Evolutionary conservation across 78 protist species (phyloP).

Genomic region (slime mould (Dictyostelium discoideum)): DNA sequence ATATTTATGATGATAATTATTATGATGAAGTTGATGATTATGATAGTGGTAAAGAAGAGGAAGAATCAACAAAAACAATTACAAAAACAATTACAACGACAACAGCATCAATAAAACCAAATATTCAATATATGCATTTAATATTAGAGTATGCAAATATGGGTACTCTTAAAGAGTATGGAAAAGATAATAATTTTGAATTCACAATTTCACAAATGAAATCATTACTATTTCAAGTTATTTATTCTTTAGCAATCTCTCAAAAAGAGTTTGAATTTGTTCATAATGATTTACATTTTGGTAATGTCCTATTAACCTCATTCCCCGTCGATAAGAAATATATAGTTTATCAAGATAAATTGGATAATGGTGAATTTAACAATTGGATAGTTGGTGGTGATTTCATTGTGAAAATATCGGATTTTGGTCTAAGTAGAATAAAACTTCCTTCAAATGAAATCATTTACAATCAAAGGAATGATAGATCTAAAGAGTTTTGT

Average conservation of each 20-base stretch:
- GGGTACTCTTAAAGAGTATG: neutral
- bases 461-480: slow-evolving; percentile 37
- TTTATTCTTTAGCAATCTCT: slow-evolving; percentile 32
- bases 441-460: neutral
- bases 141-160: slow-evolving; percentile 60
- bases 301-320: slow-evolving; percentile 27
- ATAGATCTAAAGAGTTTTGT: neutral
- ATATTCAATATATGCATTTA: slow-evolving; percentile 57
- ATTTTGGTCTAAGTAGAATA: slow-evolving; percentile 49
- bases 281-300: slow-evolving; percentile 67
- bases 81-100: too few species aligned
- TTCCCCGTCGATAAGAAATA: slow-evolving; percentile 27
- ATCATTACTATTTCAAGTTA: slow-evolving; percentile 34
- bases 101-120: neutral
- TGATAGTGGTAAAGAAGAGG: neutral
- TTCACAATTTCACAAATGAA: neutral
- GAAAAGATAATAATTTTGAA: neutral
- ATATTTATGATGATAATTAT: neutral
- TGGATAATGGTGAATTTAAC: neutral
- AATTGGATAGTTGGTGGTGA: slow-evolving; percentile 46
- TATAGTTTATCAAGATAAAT: slow-evolving; percentile 33
- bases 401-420: slow-evolving; percentile 8
- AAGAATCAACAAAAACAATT: neutral
- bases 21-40: neutral
- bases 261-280: slow-evolving; percentile 55